These are phyloP conservation scores for Cupressus sempervirens DNA, from an alignment of 75 land plant species.

Conservation along the genomic window DNA sequence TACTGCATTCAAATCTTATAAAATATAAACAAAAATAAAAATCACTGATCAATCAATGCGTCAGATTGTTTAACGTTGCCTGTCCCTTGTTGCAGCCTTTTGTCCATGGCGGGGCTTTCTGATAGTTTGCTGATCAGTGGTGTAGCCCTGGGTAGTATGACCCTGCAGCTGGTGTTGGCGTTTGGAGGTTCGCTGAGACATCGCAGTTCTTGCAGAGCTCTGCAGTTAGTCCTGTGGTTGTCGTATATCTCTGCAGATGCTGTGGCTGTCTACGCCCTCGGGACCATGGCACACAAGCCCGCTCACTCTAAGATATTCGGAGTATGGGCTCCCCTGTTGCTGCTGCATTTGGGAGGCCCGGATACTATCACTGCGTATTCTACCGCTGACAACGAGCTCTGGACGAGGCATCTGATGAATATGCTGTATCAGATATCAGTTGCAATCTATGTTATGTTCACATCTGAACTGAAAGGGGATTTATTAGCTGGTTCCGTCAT, in stretches of 20 bases:
- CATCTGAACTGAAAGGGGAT: neutral
- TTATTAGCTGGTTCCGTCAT: neutral
- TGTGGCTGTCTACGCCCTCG: slow-evolving; percentile 1
- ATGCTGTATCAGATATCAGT: slow-evolving; percentile 17
- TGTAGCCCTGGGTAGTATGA: neutral
- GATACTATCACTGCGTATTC: slow-evolving; percentile 32
- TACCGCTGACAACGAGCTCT: slow-evolving; percentile 25
- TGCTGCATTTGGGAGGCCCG: slow-evolving; percentile 31
- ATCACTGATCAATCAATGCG: too few species aligned
- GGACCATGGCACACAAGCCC: neutral
- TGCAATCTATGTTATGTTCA: neutral
- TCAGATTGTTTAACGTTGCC: too few species aligned
- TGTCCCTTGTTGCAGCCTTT: too few species aligned
- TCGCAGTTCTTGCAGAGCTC: neutral
- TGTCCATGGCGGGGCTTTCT: too few species aligned
- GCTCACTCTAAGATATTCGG: neutral
- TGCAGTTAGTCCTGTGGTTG: neutral
- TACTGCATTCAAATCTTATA: too few species aligned
- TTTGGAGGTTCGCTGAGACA: neutral
- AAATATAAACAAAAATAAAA: too few species aligned
- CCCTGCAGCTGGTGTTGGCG: neutral
- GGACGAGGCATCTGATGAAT: slow-evolving; percentile 19
- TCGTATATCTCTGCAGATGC: neutral
- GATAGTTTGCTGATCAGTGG: neutral
- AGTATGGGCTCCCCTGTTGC: slow-evolving; percentile 24